Evolutionary conservation across 164 flowering plant species (phyloP), one percentile per base, ranked within the genome.

Genomic region (Annona squamosa): DNA sequence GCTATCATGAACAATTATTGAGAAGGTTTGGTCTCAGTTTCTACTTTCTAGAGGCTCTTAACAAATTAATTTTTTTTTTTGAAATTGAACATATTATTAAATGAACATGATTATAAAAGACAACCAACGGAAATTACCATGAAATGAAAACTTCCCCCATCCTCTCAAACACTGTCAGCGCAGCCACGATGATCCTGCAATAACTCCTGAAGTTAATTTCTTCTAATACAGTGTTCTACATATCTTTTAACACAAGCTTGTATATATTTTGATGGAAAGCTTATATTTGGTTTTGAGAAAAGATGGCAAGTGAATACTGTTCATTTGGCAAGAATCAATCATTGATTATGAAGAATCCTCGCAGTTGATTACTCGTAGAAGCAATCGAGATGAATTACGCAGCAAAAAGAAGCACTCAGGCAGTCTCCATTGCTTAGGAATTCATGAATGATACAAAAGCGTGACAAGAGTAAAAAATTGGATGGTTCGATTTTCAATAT

Each of bases 121-220:
- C 59, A 52, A 46, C 16, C 46, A 3, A 68, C 42, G 5, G 19
- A 17, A n/a, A 26, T 73, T 76, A 92, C 97, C 95, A 92, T 80
- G 93, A 86, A 63, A 90, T 19, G 48, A 89, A 82, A 18, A 77
- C 16, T 47, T 89, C 95, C 16, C 76, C 84, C 18, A 92, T 12
- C 69, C 90, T 83, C 86, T 92, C 97, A 0, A 79, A 17, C 4
- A 86, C 81, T 5, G 95, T 82, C 41, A 89, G 44, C 10, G 85
- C 1, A 3, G 97, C 92, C 44, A 89, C 82, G 37, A 92, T 86
- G 45, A 92, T 85, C 97, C 97, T 92, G 86, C 75, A 81, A 76
- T 16, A 69, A 69, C 6, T n/a, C 13, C 19, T 43, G 48, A 69
- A 7, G 7, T 61, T 48, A 26, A 26, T 26, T 26, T 26, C 37